Evolutionary conservation across 768 basidiomycete genomes (phyloP), one percentile per base, ranked within the genome.

Genomic region (Cystofilobasidium bisporidii): DNA sequence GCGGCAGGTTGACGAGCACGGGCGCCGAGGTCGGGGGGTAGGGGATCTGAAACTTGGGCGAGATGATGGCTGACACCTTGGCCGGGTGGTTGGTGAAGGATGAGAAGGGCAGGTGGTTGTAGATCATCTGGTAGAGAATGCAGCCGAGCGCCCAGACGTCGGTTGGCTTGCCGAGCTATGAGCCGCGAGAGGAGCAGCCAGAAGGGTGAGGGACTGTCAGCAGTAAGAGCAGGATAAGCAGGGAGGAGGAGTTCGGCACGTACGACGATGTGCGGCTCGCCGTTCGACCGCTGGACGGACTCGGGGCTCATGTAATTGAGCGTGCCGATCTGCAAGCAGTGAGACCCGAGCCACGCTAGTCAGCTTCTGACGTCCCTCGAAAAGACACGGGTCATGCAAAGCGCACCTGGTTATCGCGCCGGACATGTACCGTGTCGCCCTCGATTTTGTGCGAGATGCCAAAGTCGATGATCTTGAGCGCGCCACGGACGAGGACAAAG

Each of bases 261-360:
- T 56, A 79, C 91, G 81, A 94, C 96, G 67, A 94, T 83, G 30
- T 90, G 83, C 17, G 88, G 83, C 85, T 86, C 88, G 50, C 87
- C 90, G 65, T 88, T 89, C 5, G 70, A 26, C 65, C 71, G 76
- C 74, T 92, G 89, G 64, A 99, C 91, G 17, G 94, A 91, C 77
- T 99, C 94, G 0, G 94, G 94, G 63, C 91, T 92, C 94, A 99
- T 99, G 76, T 94, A 99, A 74, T 99, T 99, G 43, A 96, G 88
- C 1, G 92, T 94, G 3, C 94, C 94, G 71, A 99, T 87, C 88
- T 94, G 72, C 24, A 38, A 33, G 26, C 22, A 17, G 11, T 48
- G 17, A 24, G 33, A 15, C 40, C n/a, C 38, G 28, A 48, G 14
- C 33, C n/a, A 47, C 20, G 22, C n/a, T 22, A 4, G 22, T 22